phyloP scores from a whole-genome alignment of 257 asterid species.

The Capsicum chinense region DNA sequence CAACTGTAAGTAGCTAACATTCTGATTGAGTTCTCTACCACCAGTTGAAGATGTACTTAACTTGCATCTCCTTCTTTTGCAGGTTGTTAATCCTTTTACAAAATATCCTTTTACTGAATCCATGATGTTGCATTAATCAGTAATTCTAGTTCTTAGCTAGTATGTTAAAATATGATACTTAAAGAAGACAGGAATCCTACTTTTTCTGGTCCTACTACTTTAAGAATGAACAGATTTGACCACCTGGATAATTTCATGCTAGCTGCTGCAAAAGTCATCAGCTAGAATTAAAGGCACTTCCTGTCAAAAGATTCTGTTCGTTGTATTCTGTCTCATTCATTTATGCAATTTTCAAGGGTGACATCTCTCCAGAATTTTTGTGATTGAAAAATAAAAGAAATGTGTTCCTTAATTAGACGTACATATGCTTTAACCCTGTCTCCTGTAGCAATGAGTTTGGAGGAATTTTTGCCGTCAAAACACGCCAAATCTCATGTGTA shows the following conservation, averaged over 20 bases:
- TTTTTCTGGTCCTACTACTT: background rate
- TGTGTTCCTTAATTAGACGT: constrained; percentile 49
- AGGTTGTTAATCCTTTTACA: constrained; percentile 97
- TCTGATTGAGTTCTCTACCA: constrained; percentile 15
- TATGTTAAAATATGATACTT: constrained; percentile 2
- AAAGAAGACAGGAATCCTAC: background rate
- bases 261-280: background rate
- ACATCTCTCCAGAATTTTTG: constrained; percentile 23
- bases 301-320: background rate
- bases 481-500: constrained; percentile 49
- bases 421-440: constrained; percentile 77
- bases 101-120: constrained; percentile 74
- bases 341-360: background rate
- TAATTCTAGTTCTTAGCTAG: background rate
- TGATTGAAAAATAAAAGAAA: background rate
- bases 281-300: constrained; percentile 16
- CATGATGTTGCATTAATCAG: constrained; percentile 5
- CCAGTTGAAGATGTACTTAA: constrained; percentile 28
- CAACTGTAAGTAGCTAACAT: constrained; percentile 64
- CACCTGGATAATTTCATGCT: constrained; percentile 20
- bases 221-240: background rate
- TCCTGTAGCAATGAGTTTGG: constrained; percentile 83
- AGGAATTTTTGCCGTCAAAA: constrained; percentile 69
- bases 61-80: constrained; percentile 44
- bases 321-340: background rate